Base-by-base conservation (phyloP, 192 early-diverging fungal genomes). In the Coemansia sp. region DNA sequence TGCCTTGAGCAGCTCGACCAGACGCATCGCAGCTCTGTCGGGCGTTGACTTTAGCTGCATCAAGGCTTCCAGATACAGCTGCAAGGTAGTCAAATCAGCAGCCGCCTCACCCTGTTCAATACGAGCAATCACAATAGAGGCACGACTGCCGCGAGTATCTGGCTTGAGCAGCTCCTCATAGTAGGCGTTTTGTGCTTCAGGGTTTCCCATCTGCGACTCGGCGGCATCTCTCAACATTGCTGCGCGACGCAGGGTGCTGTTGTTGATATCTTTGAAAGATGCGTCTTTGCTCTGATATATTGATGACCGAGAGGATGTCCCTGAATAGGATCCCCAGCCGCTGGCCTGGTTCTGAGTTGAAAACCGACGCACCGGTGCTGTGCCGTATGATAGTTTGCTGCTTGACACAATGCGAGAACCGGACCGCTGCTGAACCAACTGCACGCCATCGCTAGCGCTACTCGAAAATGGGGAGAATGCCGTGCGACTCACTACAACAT, bases 131-230 rank as follows among this genome's bases (percentile, higher is more conserved):
- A 70, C 73, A 44, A 70, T 20, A 3, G 73, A 58, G 22, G 73
- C 57, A 44, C 47, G 55, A 28, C 43, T 58, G 25, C 50, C 62
- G 18, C 38, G 44, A 53, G 61, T 61, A 5, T 53, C 55, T 10
- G 73, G 48, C 24, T 54, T 69, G 9, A 77, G 58, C 34, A 77
- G 45, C 53, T 61, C 73, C 13, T 56, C 53, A 20, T 77, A 77
- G 46, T 77, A 77, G 2, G 47, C 36, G 28, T 77, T 77, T 25
- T 77, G 73, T n/a, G 46, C 54, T 25, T 58, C 58, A 1, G 57
- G 25, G 14, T 27, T 38, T 15, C 55, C 27, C 17, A 42, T n/a
- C 33, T 60, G 52, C 15, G 61, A 61, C 27, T 70, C 67, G 0
- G 73, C 73, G 3, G 54, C 34, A 3, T 64, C 60, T 40, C 58